phyloP scores from a whole-genome alignment of 345 rosid genomes.

The Lumnitzera racemosa region DNA sequence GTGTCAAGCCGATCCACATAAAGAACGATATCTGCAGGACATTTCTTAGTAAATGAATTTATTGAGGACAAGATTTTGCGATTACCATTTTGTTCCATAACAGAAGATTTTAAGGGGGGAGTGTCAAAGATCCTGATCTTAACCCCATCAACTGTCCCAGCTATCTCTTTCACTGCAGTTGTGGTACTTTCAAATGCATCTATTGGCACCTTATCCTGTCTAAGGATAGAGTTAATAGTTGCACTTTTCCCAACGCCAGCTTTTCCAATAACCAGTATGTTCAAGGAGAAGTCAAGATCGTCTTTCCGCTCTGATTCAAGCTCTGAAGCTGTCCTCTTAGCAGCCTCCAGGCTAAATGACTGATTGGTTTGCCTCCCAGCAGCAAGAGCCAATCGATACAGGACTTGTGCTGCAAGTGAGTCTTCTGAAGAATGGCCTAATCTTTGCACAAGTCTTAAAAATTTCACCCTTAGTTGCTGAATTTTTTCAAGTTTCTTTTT shows the following conservation, averaged over 20 bases:
- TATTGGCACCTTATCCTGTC: constrained; percentile 53
- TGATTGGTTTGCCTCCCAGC: constrained; percentile 75
- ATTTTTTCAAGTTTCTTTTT: constrained; percentile 70
- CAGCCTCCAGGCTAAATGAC: constrained; percentile 68
- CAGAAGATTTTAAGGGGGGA: constrained; percentile 77
- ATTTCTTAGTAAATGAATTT: constrained; percentile 55
- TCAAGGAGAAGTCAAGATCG: constrained; percentile 60
- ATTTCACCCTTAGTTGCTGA: constrained; percentile 68
- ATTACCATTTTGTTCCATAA: constrained; percentile 69
- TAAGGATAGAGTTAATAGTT: constrained; percentile 80
- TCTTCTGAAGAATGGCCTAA: constrained; percentile 78
- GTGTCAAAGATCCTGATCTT: constrained; percentile 64
- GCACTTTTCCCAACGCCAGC: constrained; percentile 97
- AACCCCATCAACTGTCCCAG: constrained; percentile 61
- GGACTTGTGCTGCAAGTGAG: constrained; percentile 69
- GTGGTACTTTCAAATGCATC: constrained; percentile 83
- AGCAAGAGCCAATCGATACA: constrained; percentile 62
- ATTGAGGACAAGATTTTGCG: constrained; percentile 56
- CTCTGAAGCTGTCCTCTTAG: constrained; percentile 63
- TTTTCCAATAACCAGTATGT: constrained; percentile 83
- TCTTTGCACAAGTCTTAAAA: constrained; percentile 78
- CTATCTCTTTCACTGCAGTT: constrained; percentile 54
- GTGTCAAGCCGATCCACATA: constrained; percentile 85
- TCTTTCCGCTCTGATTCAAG: constrained; percentile 59
- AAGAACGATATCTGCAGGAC: constrained; percentile 78